phyloP scores from a whole-genome alignment of 306 rosid genomes.

The Neltuma alba region DNA sequence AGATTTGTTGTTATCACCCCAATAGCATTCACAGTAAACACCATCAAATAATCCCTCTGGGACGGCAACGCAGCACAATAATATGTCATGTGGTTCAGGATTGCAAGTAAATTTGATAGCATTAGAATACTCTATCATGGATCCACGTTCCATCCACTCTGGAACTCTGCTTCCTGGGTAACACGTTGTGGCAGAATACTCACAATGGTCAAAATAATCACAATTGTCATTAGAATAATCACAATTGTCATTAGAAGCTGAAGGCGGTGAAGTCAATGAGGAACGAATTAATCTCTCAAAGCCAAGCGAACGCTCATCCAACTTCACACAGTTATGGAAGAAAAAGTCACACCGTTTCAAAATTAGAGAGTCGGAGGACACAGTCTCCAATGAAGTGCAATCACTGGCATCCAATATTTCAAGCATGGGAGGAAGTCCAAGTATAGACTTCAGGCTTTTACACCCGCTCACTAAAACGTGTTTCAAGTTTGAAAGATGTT shows the following conservation, averaged over 20 bases:
- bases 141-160: neutral
- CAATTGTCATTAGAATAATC: too few relatives aligned
- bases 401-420: neutral
- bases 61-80: accelerated
- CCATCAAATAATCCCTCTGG: accelerated
- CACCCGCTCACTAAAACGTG: neutral
- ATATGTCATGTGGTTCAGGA: neutral
- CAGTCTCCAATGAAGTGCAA: neutral
- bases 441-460: neutral
- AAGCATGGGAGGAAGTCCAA: neutral
- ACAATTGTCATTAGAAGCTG: too few relatives aligned
- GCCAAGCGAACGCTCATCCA: neutral
- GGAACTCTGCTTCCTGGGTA: neutral
- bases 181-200: too few relatives aligned
- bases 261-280: too few relatives aligned
- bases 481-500: too few relatives aligned
- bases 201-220: too few relatives aligned
- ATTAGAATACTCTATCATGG: neutral
- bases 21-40: too few relatives aligned
- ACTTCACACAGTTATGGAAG: too few relatives aligned
- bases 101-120: neutral
- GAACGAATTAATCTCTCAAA: too few relatives aligned
- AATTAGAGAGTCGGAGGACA: neutral
- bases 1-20: too few relatives aligned
- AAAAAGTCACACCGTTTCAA: accelerated